A percentile compares a stretch with the other conserved stretches of the same genome.
Conservation (phyloP, 2,329 filamentous ascomycete species). For the Cryphonectria naterciae region DNA sequence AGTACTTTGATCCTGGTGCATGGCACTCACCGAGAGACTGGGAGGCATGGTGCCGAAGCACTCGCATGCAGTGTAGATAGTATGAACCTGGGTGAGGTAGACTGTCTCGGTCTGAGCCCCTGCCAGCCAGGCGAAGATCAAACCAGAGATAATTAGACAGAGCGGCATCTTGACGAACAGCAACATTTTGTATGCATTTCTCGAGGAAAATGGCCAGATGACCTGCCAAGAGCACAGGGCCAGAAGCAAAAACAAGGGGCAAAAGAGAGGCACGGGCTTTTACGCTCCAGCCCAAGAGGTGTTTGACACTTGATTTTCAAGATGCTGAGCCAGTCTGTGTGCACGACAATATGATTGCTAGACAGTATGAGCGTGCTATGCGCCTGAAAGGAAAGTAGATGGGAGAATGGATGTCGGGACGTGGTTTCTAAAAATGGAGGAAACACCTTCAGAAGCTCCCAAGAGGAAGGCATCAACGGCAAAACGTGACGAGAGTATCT, state of each 20-base stretch:
- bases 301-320: background rate
- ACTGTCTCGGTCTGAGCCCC: constrained; percentile 21
- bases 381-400: background rate
- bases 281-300: background rate
- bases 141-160: constrained; percentile 8
- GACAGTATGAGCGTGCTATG: background rate
- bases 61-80: constrained; percentile 27
- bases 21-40: constrained; percentile 15
- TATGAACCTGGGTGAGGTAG: constrained; percentile 28
- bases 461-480: background rate
- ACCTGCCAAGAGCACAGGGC: background rate
- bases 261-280: background rate
- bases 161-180: constrained; percentile 7
- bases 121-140: constrained; percentile 17
- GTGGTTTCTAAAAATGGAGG: background rate
- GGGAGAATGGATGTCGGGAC: too few relatives aligned
- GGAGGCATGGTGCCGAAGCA: constrained; percentile 16
- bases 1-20: background rate
- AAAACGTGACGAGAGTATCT: background rate
- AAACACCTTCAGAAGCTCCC: background rate
- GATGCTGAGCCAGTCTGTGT: background rate
- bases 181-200: constrained; percentile 5
- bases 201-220: background rate
- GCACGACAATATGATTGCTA: background rate
- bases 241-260: background rate